Evolutionary conservation across 768 basidiomycete species (phyloP).

Genomic region (Pleurotus platypus): DNA sequence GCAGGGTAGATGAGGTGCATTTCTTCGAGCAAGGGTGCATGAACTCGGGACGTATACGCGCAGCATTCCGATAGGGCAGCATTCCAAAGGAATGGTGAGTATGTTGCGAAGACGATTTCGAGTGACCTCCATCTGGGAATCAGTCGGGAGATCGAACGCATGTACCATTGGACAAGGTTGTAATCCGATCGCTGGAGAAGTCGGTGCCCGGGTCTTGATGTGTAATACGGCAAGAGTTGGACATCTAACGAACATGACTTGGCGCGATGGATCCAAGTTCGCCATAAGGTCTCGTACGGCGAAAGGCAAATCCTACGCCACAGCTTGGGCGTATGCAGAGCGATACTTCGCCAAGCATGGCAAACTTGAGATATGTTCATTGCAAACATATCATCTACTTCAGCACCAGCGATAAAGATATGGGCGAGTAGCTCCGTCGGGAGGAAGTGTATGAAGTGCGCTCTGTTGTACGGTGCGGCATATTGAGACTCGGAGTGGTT

Average conservation of each 20-base stretch:
- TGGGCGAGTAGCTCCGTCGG: conserved; percentile 63
- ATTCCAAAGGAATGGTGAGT: conserved; percentile 66
- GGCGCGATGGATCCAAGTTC: conserved; percentile 56
- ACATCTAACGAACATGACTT: conserved; percentile 61
- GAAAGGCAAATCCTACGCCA: conserved; percentile 61
- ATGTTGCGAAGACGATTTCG: conserved; percentile 48
- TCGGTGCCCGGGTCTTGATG: conserved; percentile 18
- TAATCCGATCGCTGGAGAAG: conserved; percentile 31
- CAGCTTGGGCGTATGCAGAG: conserved; percentile 55
- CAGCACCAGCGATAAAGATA: conserved; percentile 59
- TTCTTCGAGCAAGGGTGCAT: conserved; percentile 46
- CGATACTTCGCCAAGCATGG: conserved; percentile 57
- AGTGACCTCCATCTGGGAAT: conserved; percentile 62
- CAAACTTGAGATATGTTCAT: conserved; percentile 69
- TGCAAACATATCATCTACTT: conserved; percentile 55
- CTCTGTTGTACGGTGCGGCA: conserved; percentile 8
- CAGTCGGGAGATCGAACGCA: conserved; percentile 52
- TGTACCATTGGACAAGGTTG: conserved; percentile 53
- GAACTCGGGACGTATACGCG: conserved; percentile 25
- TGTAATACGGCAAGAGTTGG: conserved; percentile 35
- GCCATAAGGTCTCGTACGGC: conserved; percentile 55
- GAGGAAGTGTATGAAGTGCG: conserved; percentile 53
- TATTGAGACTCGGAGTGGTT: not conserved
- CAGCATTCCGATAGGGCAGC: conserved; percentile 57
- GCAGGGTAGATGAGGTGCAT: conserved; percentile 54